These are phyloP conservation scores for Macrocybe gigantea DNA, from an alignment of 768 basidiomycete species.

Conservation along the genomic window DNA sequence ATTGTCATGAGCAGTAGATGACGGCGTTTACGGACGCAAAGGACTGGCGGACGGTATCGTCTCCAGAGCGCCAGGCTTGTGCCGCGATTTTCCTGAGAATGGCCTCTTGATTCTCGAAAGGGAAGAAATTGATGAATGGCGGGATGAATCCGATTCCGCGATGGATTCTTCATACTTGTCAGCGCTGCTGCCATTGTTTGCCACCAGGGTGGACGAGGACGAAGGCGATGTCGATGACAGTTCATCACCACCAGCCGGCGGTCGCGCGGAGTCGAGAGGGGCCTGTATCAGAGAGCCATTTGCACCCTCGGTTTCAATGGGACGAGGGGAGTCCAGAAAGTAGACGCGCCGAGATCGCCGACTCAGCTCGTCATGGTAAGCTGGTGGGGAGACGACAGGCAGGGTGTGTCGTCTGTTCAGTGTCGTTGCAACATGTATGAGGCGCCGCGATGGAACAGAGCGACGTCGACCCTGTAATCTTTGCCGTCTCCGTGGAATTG, in stretches of 20 bases:
- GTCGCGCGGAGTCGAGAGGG: background rate
- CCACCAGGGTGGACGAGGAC: background rate
- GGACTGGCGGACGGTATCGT: background rate
- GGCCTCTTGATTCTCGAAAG: slow-evolving; percentile 11
- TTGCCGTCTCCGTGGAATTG: background rate
- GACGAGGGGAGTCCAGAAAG: slow-evolving; percentile 21
- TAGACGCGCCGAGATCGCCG: slow-evolving; percentile 20
- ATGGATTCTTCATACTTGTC: slow-evolving; percentile 10
- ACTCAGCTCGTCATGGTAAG: background rate
- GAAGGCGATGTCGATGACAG: background rate
- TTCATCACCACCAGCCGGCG: slow-evolving; percentile 1
- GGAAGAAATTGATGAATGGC: slow-evolving; percentile 13
- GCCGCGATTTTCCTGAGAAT: slow-evolving; percentile 9
- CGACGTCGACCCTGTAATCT: slow-evolving; percentile 8
- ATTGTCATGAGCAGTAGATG: too few relatives aligned
- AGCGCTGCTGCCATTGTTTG: background rate
- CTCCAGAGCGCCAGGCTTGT: slow-evolving; percentile 1
- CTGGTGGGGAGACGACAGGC: too few relatives aligned
- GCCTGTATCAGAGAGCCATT: background rate
- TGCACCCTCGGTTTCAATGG: background rate
- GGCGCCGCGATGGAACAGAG: slow-evolving; percentile 1
- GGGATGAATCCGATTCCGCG: slow-evolving; percentile 16
- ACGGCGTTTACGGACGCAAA: too few relatives aligned
- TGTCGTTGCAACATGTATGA: too few relatives aligned
- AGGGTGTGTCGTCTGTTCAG: too few relatives aligned